Base-by-base conservation (phyloP, 441 rosid species). In the Populus trichocarpa region DNA sequence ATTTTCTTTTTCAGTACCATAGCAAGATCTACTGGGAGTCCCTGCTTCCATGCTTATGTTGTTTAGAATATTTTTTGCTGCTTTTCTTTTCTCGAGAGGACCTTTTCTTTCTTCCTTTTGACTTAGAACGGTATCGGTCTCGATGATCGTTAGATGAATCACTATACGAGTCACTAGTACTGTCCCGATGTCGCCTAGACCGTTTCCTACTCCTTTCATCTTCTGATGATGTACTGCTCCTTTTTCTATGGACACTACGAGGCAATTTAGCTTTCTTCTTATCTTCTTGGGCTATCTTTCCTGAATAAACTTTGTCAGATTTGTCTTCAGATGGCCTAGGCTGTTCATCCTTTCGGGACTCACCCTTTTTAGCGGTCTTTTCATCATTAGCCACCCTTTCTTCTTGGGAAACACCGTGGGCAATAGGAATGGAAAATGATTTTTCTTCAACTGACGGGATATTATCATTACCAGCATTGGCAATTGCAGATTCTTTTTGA, bases 41-140 rank as follows among this genome's bases (percentile, higher is more conserved):
- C 80, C 88, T 87, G 80, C 38, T 84, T 69, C 82, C 79, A 79
- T 84, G 89, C 76, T 81, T 85, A 63, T 42, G 84, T 77, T 83
- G 94, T 79, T 87, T 91, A 30, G 91, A 84, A 78, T 86, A 88
- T 77, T 88, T 93, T 84, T 86, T 91, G 77, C 90, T 85, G 32
- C 92, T 86, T 12, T 83, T 90, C 89, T 91, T 91, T 72, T 89
- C 94, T 72, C 75, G 79, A 22, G 92, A 87, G 35, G 90, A 90
- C 73, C 73, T 84, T 80, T 84, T 84, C 84, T 81, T 83, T 77
- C 87, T 88, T 72, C 86, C 83, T 79, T 88, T 89, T 8, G 95
- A 90, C 72, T 87, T 88, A 32, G 95, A 91, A 77, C 73, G 67
- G 63, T 74, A 35, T 42, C 82, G 86, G 59, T 85, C 89, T 40